phyloP scores from a whole-genome alignment of 495 filamentous ascomycete species.

The Trichoderma asperelloides region DNA sequence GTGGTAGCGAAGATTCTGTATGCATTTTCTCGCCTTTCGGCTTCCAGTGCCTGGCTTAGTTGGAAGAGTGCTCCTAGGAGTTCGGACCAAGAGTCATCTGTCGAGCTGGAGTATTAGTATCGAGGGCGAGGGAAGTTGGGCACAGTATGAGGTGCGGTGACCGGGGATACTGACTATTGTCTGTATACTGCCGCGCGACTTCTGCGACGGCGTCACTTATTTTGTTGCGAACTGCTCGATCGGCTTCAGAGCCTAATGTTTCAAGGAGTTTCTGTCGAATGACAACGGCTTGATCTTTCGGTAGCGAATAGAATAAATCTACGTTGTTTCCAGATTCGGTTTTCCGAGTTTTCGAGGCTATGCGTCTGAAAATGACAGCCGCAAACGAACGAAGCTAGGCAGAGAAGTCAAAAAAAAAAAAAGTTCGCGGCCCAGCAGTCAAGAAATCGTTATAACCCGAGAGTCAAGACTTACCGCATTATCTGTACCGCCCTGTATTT shows the following conservation, averaged over 20 bases:
- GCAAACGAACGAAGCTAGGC: slow-evolving; percentile 77
- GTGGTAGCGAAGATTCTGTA: slow-evolving; percentile 93
- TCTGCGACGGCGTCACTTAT: slow-evolving; percentile 95
- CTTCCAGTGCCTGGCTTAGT: slow-evolving; percentile 73
- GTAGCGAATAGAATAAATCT: slow-evolving; percentile 76
- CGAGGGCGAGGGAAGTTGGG: slow-evolving; percentile 16
- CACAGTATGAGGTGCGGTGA: neutral
- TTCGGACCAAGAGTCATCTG: slow-evolving; percentile 85
- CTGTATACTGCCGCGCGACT: slow-evolving; percentile 86
- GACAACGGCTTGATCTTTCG: slow-evolving; percentile 55
- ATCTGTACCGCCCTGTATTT: slow-evolving; percentile 66
- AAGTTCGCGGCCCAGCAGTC: neutral
- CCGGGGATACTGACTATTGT: slow-evolving; percentile 57
- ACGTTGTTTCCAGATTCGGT: slow-evolving; percentile 57
- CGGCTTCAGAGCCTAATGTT: slow-evolving; percentile 60
- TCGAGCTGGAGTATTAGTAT: neutral
- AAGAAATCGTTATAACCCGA: neutral
- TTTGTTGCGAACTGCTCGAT: slow-evolving; percentile 75
- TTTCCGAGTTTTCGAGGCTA: slow-evolving; percentile 80
- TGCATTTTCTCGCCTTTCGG: slow-evolving; percentile 76
- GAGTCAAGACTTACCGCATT: slow-evolving; percentile 47
- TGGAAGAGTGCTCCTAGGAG: slow-evolving; percentile 77
- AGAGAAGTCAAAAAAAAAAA: neutral
- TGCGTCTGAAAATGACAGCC: slow-evolving; percentile 89
- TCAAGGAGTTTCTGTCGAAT: slow-evolving; percentile 78